These are phyloP conservation scores for Spathaspora sp. DNA, from an alignment of 805 yeast species.

Conservation along the genomic window DNA sequence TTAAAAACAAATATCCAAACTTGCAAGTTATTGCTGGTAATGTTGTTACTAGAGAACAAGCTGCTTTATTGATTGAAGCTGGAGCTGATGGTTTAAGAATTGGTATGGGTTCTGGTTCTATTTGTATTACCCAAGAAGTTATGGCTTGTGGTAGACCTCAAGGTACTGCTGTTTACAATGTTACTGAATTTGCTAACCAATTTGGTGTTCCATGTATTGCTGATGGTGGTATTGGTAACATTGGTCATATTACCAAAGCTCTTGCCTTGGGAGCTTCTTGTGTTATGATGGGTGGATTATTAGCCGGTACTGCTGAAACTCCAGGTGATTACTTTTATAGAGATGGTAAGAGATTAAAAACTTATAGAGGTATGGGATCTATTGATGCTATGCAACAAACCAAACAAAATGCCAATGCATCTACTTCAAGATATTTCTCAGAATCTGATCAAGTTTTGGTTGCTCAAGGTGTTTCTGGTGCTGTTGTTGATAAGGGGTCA, in stretches of 20 bases:
- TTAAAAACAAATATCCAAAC: slow-evolving; percentile 73
- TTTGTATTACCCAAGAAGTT: slow-evolving; percentile 98
- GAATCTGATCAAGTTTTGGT: slow-evolving; percentile 94
- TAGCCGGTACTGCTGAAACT: slow-evolving; percentile 97
- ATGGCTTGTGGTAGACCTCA: slow-evolving; percentile 99
- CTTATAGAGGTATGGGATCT: slow-evolving; percentile 99
- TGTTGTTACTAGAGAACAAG: slow-evolving; percentile 98
- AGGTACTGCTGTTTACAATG: slow-evolving; percentile 97
- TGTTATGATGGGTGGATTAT: slow-evolving; percentile 99
- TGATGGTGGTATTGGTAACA: slow-evolving; percentile 98
- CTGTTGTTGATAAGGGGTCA: slow-evolving; percentile 96
- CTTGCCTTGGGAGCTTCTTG: slow-evolving; percentile 93
- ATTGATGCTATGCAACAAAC: slow-evolving; percentile 98
- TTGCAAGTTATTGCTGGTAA: slow-evolving; percentile 95
- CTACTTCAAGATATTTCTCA: slow-evolving; percentile 96
- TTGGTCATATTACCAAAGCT: slow-evolving; percentile 98
- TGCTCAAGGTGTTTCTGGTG: slow-evolving; percentile 98
- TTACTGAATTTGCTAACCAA: slow-evolving; percentile 86
- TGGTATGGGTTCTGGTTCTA: slow-evolving; percentile 99
- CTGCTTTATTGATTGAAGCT: slow-evolving; percentile 88
- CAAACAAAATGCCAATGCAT: slow-evolving; percentile 85
- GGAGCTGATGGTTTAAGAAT: slow-evolving; percentile 98
- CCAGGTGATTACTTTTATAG: slow-evolving; percentile 98
- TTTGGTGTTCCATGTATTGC: slow-evolving; percentile 99
- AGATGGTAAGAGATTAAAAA: slow-evolving; percentile 95